phyloP scores from a whole-genome alignment of 768 basidiomycete species.

The Atractiella rhizophila region DNA sequence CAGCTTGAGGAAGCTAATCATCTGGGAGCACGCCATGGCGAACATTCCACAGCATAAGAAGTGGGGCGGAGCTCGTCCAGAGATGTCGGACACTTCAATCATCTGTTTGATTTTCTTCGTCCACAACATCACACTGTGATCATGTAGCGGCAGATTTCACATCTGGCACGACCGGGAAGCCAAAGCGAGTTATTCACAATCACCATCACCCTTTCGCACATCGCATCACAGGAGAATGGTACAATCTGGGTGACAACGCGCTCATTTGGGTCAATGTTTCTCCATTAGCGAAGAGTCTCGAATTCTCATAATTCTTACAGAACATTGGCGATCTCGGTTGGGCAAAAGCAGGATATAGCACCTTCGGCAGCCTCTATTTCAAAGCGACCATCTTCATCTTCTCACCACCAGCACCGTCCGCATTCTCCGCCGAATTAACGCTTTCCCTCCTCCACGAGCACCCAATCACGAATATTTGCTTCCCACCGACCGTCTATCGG shows the following conservation, averaged over 20 bases:
- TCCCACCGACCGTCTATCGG: conserved; percentile 13
- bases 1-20: conserved; percentile 5
- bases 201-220: neutral
- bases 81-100: conserved; percentile 1
- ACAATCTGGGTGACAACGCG: conserved; percentile 6
- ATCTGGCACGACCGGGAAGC: conserved; percentile 6
- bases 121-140: no score
- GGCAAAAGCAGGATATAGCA: conserved; percentile 11
- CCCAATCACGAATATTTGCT: conserved; percentile 8
- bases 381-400: conserved; percentile 10
- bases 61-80: neutral
- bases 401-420: conserved; percentile 5
- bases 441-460: conserved; percentile 6
- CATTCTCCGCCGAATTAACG: conserved; percentile 3
- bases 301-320: no score
- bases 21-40: conserved; percentile 3
- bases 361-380: conserved; percentile 2
- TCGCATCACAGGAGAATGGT: neutral
- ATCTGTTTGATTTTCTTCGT: neutral
- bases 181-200: conserved; percentile 8
- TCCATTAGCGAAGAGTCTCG: neutral
- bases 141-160: no score
- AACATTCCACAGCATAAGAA: neutral
- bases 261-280: conserved; percentile 14
- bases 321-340: conserved; percentile 3